Percentiles rank a stretch among this genome's conserved stretches.
Conservation (phyloP, 495 filamentous ascomycete species). For the Penicillium antarcticum region DNA sequence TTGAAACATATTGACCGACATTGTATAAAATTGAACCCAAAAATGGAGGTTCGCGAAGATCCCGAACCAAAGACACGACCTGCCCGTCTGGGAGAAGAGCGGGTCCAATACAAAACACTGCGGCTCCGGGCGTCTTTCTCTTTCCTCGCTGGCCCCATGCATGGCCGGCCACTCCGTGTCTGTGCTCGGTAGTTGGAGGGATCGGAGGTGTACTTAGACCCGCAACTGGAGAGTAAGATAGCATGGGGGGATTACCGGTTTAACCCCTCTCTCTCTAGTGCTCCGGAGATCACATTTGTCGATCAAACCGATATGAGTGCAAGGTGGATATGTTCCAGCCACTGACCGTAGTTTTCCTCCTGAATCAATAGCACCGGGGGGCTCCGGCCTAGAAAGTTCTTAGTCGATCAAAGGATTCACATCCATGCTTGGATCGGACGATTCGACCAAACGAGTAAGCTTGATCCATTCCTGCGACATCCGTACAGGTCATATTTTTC, state of each 20-base stretch:
- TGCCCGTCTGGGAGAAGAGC: neutral
- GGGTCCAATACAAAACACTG: neutral
- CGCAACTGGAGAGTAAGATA: no score
- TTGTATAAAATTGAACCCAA: neutral
- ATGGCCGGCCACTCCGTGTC: conserved; percentile 22
- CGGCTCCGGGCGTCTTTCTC: conserved; percentile 9
- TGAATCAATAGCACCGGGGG: no score
- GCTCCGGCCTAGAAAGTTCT: conserved; percentile 3
- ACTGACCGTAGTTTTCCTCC: no score
- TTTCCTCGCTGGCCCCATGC: conserved; percentile 16
- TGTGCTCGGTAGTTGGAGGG: conserved; percentile 12
- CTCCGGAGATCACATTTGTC: no score
- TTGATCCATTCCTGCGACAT: neutral
- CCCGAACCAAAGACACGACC: neutral
- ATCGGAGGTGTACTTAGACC: conserved; percentile 1
- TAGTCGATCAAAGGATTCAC: conserved; percentile 5
- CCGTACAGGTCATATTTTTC: neutral
- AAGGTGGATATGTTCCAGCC: no score
- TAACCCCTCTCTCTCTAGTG: no score
- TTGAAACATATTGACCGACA: neutral
- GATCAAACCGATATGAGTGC: no score
- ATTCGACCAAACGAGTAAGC: conserved; percentile 12
- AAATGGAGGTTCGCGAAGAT: neutral
- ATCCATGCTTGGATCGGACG: conserved; percentile 19
- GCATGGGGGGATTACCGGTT: no score